These are phyloP conservation scores for Fusarium sp. DNA, from an alignment of 2,329 filamentous ascomycete genomes.

Conservation along the genomic window DNA sequence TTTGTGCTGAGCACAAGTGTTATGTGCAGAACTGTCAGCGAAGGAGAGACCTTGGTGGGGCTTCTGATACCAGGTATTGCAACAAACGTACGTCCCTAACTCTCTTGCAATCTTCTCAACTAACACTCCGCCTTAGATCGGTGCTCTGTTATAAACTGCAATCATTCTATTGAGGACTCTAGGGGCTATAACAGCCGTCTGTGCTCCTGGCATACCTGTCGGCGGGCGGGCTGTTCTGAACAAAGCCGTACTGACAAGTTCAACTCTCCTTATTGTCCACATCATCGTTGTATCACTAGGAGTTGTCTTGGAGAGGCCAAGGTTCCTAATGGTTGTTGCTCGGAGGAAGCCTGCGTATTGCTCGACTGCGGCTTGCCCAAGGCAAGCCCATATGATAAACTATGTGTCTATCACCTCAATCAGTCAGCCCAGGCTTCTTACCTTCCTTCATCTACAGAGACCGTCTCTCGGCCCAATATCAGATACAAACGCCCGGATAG, in stretches of 20 bases:
- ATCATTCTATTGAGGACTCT: not conserved
- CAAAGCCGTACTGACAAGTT: not conserved
- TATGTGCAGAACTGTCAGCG: not conserved
- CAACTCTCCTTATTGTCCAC: conserved; percentile 16
- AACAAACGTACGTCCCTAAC: conserved; percentile 15
- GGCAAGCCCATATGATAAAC: no score
- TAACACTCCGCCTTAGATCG: conserved; percentile 26
- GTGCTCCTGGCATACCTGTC: conserved; percentile 14
- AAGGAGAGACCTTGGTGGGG: conserved; percentile 7
- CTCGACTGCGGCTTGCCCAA: not conserved
- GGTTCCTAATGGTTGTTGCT: conserved; percentile 13
- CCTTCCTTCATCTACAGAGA: no score
- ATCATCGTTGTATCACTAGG: conserved; percentile 21
- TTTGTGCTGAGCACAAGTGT: conserved; percentile 33
- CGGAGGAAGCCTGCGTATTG: not conserved
- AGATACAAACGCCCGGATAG: not conserved
- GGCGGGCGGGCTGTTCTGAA: not conserved
- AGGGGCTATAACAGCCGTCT: not conserved
- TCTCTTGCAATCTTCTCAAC: not conserved
- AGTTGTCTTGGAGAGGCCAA: conserved; percentile 12
- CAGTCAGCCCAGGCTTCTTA: not conserved
- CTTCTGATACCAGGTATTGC: conserved; percentile 18
- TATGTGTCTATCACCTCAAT: no score
- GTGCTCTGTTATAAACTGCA: conserved; percentile 16
- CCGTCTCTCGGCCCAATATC: not conserved